phyloP scores from a whole-genome alignment of 495 filamentous ascomycete species.

The Amorphotheca resinae region DNA sequence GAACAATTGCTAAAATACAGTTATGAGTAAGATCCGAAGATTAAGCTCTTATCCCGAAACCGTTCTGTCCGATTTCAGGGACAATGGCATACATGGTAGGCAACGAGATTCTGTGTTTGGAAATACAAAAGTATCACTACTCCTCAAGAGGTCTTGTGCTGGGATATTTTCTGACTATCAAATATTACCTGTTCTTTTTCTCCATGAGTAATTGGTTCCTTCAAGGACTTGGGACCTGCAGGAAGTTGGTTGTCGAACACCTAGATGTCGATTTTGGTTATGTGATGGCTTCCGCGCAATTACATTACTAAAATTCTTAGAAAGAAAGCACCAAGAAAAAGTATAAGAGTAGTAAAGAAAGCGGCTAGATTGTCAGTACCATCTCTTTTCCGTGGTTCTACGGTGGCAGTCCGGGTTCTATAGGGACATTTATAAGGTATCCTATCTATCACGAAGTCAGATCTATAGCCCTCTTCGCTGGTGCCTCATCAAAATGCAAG shows the following conservation, averaged over 20 bases:
- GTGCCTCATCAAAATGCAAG: constrained; percentile 32
- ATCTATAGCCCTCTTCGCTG: background rate
- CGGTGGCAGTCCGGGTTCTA: no score
- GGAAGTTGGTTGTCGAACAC: constrained; percentile 10
- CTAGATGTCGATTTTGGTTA: no score
- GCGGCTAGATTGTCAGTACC: no score
- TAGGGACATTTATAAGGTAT: no score
- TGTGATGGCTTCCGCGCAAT: no score
- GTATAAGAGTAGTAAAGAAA: no score
- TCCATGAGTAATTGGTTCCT: constrained; percentile 19
- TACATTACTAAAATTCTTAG: no score
- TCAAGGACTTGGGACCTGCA: background rate
- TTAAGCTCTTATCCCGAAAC: background rate
- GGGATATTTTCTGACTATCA: constrained; percentile 21
- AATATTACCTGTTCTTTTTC: constrained; percentile 39
- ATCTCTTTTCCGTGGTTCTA: no score
- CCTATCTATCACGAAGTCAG: background rate
- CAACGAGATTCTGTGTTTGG: background rate
- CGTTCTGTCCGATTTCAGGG: background rate
- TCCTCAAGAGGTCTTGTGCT: constrained; percentile 11
- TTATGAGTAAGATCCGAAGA: background rate
- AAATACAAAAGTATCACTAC: constrained; percentile 15
- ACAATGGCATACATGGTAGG: background rate
- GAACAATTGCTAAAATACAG: background rate
- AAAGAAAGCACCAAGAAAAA: no score